These are phyloP conservation scores for Alternaria burnsii DNA, from an alignment of 2,329 filamentous ascomycete species.

Conservation along the genomic window DNA sequence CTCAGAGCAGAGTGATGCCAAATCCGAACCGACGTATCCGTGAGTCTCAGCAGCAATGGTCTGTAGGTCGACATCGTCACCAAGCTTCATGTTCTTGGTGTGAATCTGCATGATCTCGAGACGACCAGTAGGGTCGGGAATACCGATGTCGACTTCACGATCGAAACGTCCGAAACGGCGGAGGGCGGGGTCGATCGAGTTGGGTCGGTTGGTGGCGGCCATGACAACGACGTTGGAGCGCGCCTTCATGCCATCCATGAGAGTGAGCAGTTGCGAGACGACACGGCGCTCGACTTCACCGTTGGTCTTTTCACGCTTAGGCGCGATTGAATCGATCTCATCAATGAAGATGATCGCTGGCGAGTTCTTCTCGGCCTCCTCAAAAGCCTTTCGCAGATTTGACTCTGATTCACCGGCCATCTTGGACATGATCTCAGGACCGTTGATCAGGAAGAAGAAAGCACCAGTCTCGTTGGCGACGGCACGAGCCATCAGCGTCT, in stretches of 20 bases:
- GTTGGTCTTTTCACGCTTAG: constrained; percentile 99
- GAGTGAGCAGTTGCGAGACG: constrained; percentile 92
- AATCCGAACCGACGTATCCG: constrained; percentile 98
- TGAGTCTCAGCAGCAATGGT: constrained; percentile 97
- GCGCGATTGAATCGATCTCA: constrained; percentile 98
- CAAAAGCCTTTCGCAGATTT: constrained; percentile 98
- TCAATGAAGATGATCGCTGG: constrained; percentile 99
- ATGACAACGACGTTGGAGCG: constrained; percentile 98
- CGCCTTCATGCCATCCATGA: constrained; percentile 99
- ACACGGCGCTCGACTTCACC: constrained; percentile 98
- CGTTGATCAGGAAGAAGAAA: constrained; percentile 99
- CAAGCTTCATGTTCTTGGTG: constrained; percentile 99
- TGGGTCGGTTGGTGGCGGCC: constrained; percentile 98
- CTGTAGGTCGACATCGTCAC: constrained; percentile 94
- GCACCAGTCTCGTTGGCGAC: constrained; percentile 99
- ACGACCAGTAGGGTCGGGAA: constrained; percentile 96
- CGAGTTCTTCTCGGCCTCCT: constrained; percentile 99
- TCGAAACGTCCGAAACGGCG: constrained; percentile 99
- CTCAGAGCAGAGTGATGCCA: constrained; percentile 97
- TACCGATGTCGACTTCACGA: constrained; percentile 97
- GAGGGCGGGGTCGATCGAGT: constrained; percentile 97
- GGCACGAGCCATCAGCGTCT: constrained; percentile 98
- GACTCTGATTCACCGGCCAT: constrained; percentile 99
- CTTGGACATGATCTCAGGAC: constrained; percentile 99
- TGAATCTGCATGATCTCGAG: constrained; percentile 99